Percentiles rank a stretch among this genome's conserved stretches.
Evolutionary conservation across 2,329 filamentous ascomycete species (phyloP).

Genomic region (Dendrostoma leiphaemia): DNA sequence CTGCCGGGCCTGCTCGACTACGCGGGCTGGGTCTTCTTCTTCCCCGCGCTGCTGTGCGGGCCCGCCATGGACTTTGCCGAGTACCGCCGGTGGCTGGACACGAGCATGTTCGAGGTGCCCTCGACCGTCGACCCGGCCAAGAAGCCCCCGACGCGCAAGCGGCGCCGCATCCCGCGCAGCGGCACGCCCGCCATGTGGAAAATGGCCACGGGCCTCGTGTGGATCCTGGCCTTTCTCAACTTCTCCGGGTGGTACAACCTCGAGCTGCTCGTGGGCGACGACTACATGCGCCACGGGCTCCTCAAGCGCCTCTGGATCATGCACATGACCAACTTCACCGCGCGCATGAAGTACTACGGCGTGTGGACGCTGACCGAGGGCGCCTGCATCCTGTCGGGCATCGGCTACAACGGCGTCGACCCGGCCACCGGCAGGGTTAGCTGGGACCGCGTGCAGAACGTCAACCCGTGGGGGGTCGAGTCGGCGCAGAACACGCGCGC

Average conservation of each 20-base stretch:
- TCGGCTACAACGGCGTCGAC: constrained; percentile 94
- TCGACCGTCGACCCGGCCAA: constrained; percentile 79
- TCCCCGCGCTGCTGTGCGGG: constrained; percentile 84
- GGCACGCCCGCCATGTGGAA: constrained; percentile 82
- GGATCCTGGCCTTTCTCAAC: constrained; percentile 77
- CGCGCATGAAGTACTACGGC: constrained; percentile 92
- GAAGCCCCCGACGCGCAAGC: constrained; percentile 81
- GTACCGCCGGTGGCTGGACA: constrained; percentile 89
- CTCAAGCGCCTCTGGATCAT: constrained; percentile 72
- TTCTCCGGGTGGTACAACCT: constrained; percentile 67
- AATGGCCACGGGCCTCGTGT: constrained; percentile 67
- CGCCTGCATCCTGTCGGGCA: constrained; percentile 86
- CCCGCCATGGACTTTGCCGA: constrained; percentile 94
- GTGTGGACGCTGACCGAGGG: constrained; percentile 94
- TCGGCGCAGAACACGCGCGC: constrained; percentile 89
- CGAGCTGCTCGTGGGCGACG: constrained; percentile 60
- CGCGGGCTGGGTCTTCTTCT: constrained; percentile 89
- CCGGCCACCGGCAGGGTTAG: constrained; percentile 78
- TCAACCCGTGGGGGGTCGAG: constrained; percentile 83
- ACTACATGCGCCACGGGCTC: constrained; percentile 67
- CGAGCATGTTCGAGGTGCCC: constrained; percentile 88
- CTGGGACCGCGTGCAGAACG: constrained; percentile 89
- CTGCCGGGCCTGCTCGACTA: constrained; percentile 80
- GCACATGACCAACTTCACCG: constrained; percentile 79
- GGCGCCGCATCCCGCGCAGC: constrained; percentile 88